Conservation (phyloP, 805 yeast genomes). For the Candida argentea region DNA sequence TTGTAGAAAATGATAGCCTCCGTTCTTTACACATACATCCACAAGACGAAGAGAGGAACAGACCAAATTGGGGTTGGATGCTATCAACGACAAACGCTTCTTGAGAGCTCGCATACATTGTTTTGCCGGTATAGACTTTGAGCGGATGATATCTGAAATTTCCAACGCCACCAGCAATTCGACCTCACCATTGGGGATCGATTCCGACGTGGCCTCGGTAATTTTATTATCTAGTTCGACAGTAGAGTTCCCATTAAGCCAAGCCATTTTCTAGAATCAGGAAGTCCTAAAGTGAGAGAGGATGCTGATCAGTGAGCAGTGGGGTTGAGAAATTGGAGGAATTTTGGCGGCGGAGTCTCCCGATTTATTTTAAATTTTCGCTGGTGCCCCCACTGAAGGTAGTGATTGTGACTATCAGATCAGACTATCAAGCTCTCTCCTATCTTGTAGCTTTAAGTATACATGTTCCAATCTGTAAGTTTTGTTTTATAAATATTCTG, state of each 20-base stretch:
- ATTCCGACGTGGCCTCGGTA: conserved; percentile 72
- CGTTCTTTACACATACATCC: conserved; percentile 86
- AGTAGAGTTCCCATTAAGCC: conserved; percentile 35
- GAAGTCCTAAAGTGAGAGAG: too few relatives aligned
- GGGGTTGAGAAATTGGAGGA: too few relatives aligned
- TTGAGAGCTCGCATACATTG: conserved; percentile 82
- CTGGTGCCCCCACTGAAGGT: background rate
- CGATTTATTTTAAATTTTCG: background rate
- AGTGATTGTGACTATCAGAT: too few relatives aligned
- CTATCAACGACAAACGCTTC: conserved; percentile 50
- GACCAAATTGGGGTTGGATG: conserved; percentile 70
- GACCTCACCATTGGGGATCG: conserved; percentile 86
- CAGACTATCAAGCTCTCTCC: background rate
- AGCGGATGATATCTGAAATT: conserved; percentile 76
- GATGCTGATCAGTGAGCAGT: too few relatives aligned
- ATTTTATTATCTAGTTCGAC: conserved; percentile 51
- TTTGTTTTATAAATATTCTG: background rate
- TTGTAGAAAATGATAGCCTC: conserved; percentile 74
- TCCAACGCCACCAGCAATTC: conserved; percentile 69
- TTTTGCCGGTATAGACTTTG: conserved; percentile 67
- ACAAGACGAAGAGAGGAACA: conserved; percentile 64
- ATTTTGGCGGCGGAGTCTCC: conserved; percentile 1
- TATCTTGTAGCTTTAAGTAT: background rate
- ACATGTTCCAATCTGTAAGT: too few relatives aligned
- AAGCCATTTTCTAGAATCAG: too few relatives aligned